Conservation (phyloP, 2,329 filamentous ascomycete genomes). For the Salinomyces thailandicus region DNA sequence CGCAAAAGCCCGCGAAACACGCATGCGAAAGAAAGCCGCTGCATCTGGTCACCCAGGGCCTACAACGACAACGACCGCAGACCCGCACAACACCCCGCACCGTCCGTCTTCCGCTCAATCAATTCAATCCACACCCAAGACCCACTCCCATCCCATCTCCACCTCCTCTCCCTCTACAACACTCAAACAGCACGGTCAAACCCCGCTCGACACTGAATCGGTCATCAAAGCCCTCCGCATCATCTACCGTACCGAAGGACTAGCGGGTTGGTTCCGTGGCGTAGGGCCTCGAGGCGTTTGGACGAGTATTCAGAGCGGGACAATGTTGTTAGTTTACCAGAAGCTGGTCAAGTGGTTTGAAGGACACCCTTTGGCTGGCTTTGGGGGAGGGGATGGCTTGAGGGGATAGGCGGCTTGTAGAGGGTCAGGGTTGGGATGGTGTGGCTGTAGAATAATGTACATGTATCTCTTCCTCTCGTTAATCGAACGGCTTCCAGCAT, state of each 20-base stretch:
- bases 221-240: conserved; percentile 72
- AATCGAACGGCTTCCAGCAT: too few species aligned
- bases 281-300: conserved; percentile 88
- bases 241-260: conserved; percentile 82
- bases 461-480: too few species aligned
- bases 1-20: conserved; percentile 18
- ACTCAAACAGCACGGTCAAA: conserved; percentile 65
- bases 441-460: too few species aligned
- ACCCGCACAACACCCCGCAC: conserved; percentile 8
- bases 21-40: conserved; percentile 8
- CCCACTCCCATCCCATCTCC: conserved; percentile 61
- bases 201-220: conserved; percentile 78
- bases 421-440: too few species aligned
- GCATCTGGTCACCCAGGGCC: background rate
- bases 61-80: conserved; percentile 5
- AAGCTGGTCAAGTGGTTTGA: conserved; percentile 71
- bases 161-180: conserved; percentile 83
- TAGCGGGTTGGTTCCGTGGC: conserved; percentile 85
- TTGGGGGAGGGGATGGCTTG: conserved; percentile 14
- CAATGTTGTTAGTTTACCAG: conserved; percentile 94
- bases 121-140: background rate
- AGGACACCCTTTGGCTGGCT: conserved; percentile 31
- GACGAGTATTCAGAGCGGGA: conserved; percentile 95
- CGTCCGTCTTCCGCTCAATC: too few species aligned
- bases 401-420: background rate